Base-by-base conservation (phyloP, 257 asterid species). In the Salvia hispanica region DNA sequence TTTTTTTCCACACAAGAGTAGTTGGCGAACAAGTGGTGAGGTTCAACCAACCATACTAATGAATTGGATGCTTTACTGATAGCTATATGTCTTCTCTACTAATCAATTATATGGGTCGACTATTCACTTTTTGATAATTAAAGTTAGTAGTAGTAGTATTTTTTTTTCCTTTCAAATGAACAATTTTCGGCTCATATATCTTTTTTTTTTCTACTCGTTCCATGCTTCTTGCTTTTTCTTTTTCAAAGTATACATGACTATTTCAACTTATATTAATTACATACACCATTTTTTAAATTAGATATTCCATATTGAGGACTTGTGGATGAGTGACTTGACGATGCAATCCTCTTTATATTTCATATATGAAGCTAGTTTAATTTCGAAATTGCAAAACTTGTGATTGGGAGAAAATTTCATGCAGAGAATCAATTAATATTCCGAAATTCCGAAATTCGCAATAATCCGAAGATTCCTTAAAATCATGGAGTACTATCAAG, bases 1-100 rank as follows among this genome's bases (percentile, higher is more conserved):
- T 18, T 18, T 18, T 25, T 25, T 25, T 25, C 31, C 31, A 1
- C 31, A 54, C 37, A 55, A 7, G 8, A 39, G 43, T 56, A 64
- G 69, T 70, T 75, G 73, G 44, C 13, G 66, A 65, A 28, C 69
- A 52, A 39, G 46, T 61, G 57, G 70, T 51, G 45, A 37, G 37
- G 4, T n/a, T 40, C 78, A 43, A 59, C 74, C 15, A 66, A 67
- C 48, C 58, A 31, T 28, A 6, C 13, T 42, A 13, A 21, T 40
- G 58, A 61, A 18, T 16, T 5, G 39, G 11, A 6, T 25, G n/a
- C 21, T 9, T 25, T 21, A 54, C 9, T 40, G 31, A 25, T 25
- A 25, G 3, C 31, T 25, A 25, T 25, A 25, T 25, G 31, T 25
- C 31, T 25, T 25, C 31, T 25, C 31, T 25, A 25, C 31, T 25